Evolutionary conservation across 1,139 yeast genomes (phyloP).

Genomic region (Candida sanyaensis): DNA sequence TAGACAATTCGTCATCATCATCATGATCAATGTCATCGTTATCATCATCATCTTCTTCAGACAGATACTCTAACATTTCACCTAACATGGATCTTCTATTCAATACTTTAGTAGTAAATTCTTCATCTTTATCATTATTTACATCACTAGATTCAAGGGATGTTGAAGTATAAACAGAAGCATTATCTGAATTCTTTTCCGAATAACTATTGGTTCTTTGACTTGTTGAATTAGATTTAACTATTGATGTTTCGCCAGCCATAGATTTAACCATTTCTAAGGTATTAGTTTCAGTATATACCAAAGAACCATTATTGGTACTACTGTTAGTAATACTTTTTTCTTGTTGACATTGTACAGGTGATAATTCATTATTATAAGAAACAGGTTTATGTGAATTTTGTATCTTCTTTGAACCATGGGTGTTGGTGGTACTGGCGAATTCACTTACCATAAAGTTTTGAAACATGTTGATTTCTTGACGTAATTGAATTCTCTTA

Average conservation of each 20-base stretch:
- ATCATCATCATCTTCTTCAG: slow-evolving; percentile 26
- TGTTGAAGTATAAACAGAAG: neutral
- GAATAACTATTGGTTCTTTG: neutral
- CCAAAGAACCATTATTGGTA: neutral
- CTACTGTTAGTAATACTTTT: neutral
- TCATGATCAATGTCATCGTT: slow-evolving; percentile 2
- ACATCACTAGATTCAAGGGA: neutral
- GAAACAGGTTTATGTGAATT: neutral
- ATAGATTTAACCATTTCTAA: neutral
- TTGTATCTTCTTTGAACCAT: neutral
- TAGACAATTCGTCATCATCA: neutral
- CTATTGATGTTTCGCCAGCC: slow-evolving; percentile 1
- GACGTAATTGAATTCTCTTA: slow-evolving; percentile 43
- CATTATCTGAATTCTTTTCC: neutral
- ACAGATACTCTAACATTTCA: slow-evolving; percentile 48
- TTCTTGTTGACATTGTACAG: neutral
- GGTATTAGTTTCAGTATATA: neutral
- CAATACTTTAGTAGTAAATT: slow-evolving; percentile 15
- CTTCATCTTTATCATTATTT: slow-evolving; percentile 9
- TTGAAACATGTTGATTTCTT: slow-evolving; percentile 42
- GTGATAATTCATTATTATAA: neutral
- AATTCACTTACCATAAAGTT: slow-evolving; percentile 23
- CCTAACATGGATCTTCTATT: slow-evolving; percentile 47
- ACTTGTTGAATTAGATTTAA: neutral
- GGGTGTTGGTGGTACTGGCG: neutral